Percentiles rank a stretch among this genome's conserved stretches.
phyloP scores from a whole-genome alignment of 208 protist genomes.

The Endotrypanum monterogeii region DNA sequence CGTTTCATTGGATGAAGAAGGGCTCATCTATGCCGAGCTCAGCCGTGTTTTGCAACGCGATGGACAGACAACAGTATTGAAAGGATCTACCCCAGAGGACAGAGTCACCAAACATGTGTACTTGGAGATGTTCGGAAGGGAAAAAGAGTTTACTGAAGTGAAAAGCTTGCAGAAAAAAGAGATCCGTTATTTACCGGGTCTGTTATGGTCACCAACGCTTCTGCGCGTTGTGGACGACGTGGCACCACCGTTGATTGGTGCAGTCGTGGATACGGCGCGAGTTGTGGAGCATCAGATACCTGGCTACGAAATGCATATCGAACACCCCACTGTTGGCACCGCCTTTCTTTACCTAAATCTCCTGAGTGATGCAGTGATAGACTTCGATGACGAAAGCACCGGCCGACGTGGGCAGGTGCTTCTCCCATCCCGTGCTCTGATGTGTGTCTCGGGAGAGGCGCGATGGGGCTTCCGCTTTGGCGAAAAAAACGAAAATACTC shows the following conservation, averaged over 20 bases:
- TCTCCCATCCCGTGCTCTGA: slow-evolving; percentile 65
- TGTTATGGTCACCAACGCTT: slow-evolving; percentile 83
- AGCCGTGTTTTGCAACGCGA: slow-evolving; percentile 60
- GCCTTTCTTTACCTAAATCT: slow-evolving; percentile 82
- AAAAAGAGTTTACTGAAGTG: slow-evolving; percentile 78
- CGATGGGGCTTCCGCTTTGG: slow-evolving; percentile 89
- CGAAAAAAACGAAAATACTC: slow-evolving; percentile 47
- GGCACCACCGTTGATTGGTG: slow-evolving; percentile 36
- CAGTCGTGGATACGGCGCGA: slow-evolving; percentile 74
- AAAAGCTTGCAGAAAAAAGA: slow-evolving; percentile 74
- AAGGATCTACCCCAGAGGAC: slow-evolving; percentile 50
- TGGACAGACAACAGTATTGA: slow-evolving; percentile 54
- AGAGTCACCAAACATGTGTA: slow-evolving; percentile 80
- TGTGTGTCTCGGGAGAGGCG: slow-evolving; percentile 78
- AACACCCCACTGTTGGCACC: slow-evolving; percentile 85
- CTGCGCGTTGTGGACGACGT: slow-evolving; percentile 42
- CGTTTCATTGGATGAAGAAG: slow-evolving; percentile 63
- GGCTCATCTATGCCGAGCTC: slow-evolving; percentile 73
- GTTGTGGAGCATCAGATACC: slow-evolving; percentile 85
- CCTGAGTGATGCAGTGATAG: slow-evolving; percentile 74
- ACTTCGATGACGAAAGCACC: slow-evolving; percentile 86
- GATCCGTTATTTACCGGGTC: slow-evolving; percentile 61
- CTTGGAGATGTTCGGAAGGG: slow-evolving; percentile 77
- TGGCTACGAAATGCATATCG: slow-evolving; percentile 87
- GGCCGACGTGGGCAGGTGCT: slow-evolving; percentile 66